Conservation (phyloP, 768 basidiomycete genomes). For the Boletus insuetus region DNA sequence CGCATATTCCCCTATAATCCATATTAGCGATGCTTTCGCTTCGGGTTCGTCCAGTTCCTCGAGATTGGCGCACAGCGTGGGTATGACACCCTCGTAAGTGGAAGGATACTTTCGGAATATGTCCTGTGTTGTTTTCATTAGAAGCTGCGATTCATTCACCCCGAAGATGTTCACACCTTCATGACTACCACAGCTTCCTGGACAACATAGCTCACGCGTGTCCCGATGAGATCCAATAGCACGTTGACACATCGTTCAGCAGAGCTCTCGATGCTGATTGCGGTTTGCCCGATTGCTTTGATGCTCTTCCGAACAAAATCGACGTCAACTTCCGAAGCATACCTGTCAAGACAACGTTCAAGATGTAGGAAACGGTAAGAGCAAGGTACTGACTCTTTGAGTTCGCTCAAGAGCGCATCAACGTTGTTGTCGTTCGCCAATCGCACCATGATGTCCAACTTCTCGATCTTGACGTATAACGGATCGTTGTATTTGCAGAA, state of each 20-base stretch:
- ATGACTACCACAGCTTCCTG: slow-evolving; percentile 98
- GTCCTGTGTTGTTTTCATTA: slow-evolving; percentile 52
- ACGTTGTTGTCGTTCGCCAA: slow-evolving; percentile 90
- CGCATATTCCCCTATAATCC: slow-evolving; percentile 99
- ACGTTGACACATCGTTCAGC: slow-evolving; percentile 96
- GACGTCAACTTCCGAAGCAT: slow-evolving; percentile 96
- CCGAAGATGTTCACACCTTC: slow-evolving; percentile 59
- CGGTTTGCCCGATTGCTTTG: slow-evolving; percentile 94
- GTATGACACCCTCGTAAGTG: slow-evolving; percentile 96
- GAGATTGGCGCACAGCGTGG: slow-evolving; percentile 88
- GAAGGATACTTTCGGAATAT: slow-evolving; percentile 98
- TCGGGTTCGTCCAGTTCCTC: slow-evolving; percentile 98
- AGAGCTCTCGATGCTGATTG: slow-evolving; percentile 90
- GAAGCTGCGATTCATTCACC: neutral
- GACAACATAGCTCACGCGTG: slow-evolving; percentile 94
- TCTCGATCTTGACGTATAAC: slow-evolving; percentile 97
- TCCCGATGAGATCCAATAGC: slow-evolving; percentile 86
- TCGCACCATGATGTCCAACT: slow-evolving; percentile 97
- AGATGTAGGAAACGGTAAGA: neutral
- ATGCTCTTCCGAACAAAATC: slow-evolving; percentile 96
- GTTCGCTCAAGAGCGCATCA: slow-evolving; percentile 89
- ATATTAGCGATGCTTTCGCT: slow-evolving; percentile 95
- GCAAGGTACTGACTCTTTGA: slow-evolving; percentile 78
- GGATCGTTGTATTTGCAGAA: slow-evolving; percentile 99
- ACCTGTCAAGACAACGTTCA: slow-evolving; percentile 45